phyloP scores from a whole-genome alignment of 2,329 filamentous ascomycete species.

The Phyllosticta capitalensis region DNA sequence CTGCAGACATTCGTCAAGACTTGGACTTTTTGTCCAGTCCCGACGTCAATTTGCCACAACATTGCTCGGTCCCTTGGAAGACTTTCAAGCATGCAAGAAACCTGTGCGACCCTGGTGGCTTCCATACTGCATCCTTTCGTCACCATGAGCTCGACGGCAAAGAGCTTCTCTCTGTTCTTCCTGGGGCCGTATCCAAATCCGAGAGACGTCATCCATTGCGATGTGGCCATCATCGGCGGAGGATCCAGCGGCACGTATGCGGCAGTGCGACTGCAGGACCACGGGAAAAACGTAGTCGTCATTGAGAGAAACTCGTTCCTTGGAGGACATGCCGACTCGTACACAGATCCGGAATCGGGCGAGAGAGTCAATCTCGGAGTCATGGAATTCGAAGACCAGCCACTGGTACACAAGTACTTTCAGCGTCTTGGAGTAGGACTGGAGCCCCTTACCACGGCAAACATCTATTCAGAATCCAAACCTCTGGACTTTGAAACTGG shows the following conservation, averaged over 20 bases:
- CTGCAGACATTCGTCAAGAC: not conserved
- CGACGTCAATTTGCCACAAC: not conserved
- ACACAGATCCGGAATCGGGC: slow-evolving; percentile 28
- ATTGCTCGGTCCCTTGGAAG: not conserved
- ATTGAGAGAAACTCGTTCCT: slow-evolving; percentile 31
- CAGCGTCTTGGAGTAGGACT: slow-evolving; percentile 32
- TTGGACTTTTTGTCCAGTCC: not conserved
- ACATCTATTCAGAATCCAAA: not conserved
- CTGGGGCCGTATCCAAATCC: not conserved
- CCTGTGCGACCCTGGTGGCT: not conserved
- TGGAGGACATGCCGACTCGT: slow-evolving; percentile 44
- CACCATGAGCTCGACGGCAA: not conserved
- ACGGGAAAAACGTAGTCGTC: slow-evolving; percentile 29
- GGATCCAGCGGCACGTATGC: slow-evolving; percentile 34
- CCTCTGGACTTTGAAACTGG: slow-evolving; percentile 24
- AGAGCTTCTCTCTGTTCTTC: not conserved
- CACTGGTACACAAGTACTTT: slow-evolving; percentile 37
- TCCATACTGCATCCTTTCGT: not conserved
- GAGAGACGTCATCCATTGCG: slow-evolving; percentile 11
- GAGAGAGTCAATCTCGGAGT: slow-evolving; percentile 30
- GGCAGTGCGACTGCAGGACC: slow-evolving; percentile 31
- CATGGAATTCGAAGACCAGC: slow-evolving; percentile 31
- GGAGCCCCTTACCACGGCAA: slow-evolving; percentile 16
- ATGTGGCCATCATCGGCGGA: slow-evolving; percentile 34
- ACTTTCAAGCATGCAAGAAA: not conserved